phyloP scores from a whole-genome alignment of 73 alveolate genomes.

The Tetrahymena thermophila region DNA sequence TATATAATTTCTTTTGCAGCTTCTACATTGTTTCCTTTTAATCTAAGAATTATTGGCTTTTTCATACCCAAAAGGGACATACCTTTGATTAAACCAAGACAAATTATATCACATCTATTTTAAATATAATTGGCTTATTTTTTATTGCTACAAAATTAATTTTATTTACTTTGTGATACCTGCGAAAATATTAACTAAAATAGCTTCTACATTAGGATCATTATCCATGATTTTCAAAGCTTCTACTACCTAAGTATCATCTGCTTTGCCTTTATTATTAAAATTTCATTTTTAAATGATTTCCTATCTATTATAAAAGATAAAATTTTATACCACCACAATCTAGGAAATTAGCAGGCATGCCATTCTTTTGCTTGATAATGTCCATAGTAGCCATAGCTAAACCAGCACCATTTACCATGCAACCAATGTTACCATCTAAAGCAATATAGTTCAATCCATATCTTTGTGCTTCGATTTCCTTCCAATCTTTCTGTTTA shows the following conservation, averaged over 20 bases:
- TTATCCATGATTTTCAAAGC: constrained; percentile 63
- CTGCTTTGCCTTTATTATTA: constrained; percentile 49
- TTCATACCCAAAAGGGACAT: constrained; percentile 41
- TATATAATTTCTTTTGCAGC: constrained; percentile 60
- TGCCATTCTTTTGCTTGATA: constrained; percentile 68
- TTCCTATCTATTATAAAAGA: neutral
- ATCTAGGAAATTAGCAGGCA: constrained; percentile 95
- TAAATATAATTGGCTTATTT: neutral
- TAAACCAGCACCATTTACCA: constrained; percentile 97
- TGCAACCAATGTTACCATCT: constrained; percentile 87
- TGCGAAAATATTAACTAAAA: constrained; percentile 90
- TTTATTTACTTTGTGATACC: constrained; percentile 65
- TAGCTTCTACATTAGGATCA: constrained; percentile 78
- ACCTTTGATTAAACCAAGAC: constrained; percentile 50
- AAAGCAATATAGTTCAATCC: constrained; percentile 64
- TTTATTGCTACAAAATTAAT: neutral
- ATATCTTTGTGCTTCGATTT: constrained; percentile 56
- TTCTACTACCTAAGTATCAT: constrained; percentile 56
- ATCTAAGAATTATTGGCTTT: constrained; percentile 69
- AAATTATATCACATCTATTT: constrained; percentile 57
- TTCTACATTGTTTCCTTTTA: constrained; percentile 67
- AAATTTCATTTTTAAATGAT: neutral
- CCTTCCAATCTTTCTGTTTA: constrained; percentile 69
- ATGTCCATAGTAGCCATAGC: constrained; percentile 98
- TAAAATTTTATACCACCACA: constrained; percentile 70